Conservation (phyloP, 305 asterid species). For the Fraxinus angustifolia region DNA sequence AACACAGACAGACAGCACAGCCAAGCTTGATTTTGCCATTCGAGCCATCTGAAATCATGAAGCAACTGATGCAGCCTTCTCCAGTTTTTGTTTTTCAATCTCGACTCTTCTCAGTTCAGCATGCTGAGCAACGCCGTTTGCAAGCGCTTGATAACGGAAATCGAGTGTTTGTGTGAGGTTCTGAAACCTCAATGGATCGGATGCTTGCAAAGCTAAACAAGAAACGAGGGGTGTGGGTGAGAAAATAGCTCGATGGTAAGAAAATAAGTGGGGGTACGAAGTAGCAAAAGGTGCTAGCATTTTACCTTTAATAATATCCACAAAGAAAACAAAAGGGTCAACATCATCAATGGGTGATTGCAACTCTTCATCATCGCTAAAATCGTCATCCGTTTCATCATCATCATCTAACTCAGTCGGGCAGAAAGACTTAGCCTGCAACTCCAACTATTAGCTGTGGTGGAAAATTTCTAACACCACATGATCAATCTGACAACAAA, state of each 20-base stretch:
- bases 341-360: conserved; percentile 97
- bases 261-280: neutral
- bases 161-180: conserved; percentile 76
- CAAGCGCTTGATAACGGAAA: conserved; percentile 82
- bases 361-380: conserved; percentile 91
- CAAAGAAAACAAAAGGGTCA: conserved; percentile 91
- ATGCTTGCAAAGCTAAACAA: conserved; percentile 70
- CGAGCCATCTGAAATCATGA: conserved; percentile 32
- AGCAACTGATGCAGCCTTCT: conserved; percentile 58
- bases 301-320: conserved; percentile 80
- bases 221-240: neutral
- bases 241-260: neutral
- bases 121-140: conserved; percentile 94
- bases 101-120: conserved; percentile 78
- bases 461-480: neutral
- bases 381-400: conserved; percentile 67
- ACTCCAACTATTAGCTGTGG: conserved; percentile 12
- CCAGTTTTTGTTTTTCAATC: conserved; percentile 74
- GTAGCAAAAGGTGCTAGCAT: neutral
- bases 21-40: conserved; percentile 16
- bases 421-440: conserved; percentile 84
- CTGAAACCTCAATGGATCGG: conserved; percentile 85
- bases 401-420: conserved; percentile 60
- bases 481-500: neutral
- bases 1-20: conserved; percentile 25